phyloP scores from a whole-genome alignment of 805 yeast species.

The Yamadazyma philogaea region DNA sequence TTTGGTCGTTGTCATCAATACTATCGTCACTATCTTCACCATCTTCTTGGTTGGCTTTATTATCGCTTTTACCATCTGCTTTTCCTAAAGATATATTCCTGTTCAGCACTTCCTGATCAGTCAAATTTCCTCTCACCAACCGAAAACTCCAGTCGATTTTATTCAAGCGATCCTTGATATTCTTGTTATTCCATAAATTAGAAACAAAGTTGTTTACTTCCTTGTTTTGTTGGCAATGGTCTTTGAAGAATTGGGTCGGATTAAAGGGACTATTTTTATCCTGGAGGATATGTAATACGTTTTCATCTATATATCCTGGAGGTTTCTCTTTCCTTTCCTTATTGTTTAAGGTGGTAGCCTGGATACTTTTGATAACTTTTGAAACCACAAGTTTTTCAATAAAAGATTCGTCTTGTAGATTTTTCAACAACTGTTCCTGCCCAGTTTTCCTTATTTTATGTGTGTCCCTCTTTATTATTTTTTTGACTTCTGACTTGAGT shows the following conservation, averaged over 20 bases:
- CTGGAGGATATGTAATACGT: slow-evolving; percentile 20
- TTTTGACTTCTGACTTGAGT: slow-evolving; percentile 34
- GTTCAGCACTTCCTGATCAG: slow-evolving; percentile 31
- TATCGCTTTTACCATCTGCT: slow-evolving; percentile 5
- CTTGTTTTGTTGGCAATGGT: slow-evolving; percentile 37
- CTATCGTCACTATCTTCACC: slow-evolving; percentile 20
- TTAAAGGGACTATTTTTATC: slow-evolving; percentile 33
- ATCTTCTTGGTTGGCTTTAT: slow-evolving; percentile 18
- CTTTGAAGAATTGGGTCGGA: slow-evolving; percentile 47
- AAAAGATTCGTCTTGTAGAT: slow-evolving; percentile 20
- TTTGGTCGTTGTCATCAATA: too few relatives aligned
- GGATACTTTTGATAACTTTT: slow-evolving; percentile 29
- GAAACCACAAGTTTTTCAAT: slow-evolving; percentile 28
- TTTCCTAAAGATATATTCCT: slow-evolving; percentile 19
- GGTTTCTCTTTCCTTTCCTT: slow-evolving; percentile 30
- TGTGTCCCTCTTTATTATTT: slow-evolving; percentile 13
- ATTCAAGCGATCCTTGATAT: slow-evolving; percentile 31
- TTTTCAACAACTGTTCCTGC: slow-evolving; percentile 16
- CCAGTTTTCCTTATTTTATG: slow-evolving; percentile 14
- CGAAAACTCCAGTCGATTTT: slow-evolving; percentile 45
- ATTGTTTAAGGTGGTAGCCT: slow-evolving; percentile 23
- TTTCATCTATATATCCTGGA: slow-evolving; percentile 33
- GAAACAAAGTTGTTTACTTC: slow-evolving; percentile 47
- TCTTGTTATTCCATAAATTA: slow-evolving; percentile 43
- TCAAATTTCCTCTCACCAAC: slow-evolving; percentile 46